A percentile compares a stretch with the other conserved stretches of the same genome.
These are phyloP conservation scores for Tetrahymena borealis DNA, from an alignment of 73 alveolate genomes.

Conservation along the genomic window DNA sequence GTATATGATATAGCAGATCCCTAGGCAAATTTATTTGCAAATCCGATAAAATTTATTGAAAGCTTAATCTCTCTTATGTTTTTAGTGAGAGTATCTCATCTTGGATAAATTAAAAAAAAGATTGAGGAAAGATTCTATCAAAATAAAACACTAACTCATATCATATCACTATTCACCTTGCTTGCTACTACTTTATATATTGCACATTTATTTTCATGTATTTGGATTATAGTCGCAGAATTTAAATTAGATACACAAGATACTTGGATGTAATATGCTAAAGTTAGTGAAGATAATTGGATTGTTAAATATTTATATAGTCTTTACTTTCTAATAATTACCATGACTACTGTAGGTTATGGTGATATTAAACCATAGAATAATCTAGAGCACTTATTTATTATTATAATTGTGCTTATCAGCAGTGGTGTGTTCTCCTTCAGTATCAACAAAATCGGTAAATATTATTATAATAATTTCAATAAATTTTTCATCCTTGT, in stretches of 20 bases:
- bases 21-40: background rate
- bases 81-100: background rate
- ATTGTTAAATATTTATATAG: conserved; percentile 9
- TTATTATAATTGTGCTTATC: conserved; percentile 6
- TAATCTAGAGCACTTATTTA: conserved; percentile 5
- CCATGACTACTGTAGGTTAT: conserved; percentile 36
- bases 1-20: background rate
- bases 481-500: too few species aligned
- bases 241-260: background rate
- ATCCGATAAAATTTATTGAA: background rate
- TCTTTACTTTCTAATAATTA: conserved; percentile 22
- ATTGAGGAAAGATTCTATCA: background rate
- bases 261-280: background rate
- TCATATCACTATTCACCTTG: background rate
- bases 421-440: conserved; percentile 23
- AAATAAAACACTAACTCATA: background rate
- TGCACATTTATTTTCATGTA: background rate
- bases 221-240: background rate
- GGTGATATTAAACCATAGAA: conserved; percentile 37
- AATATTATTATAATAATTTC: background rate
- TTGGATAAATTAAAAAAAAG: background rate
- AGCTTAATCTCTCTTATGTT: background rate
- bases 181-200: background rate
- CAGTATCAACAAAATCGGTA: conserved; percentile 26
- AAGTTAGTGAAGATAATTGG: background rate